phyloP scores from a whole-genome alignment of 371 early-diverging fungal genomes.

The Mortierella sp. region DNA sequence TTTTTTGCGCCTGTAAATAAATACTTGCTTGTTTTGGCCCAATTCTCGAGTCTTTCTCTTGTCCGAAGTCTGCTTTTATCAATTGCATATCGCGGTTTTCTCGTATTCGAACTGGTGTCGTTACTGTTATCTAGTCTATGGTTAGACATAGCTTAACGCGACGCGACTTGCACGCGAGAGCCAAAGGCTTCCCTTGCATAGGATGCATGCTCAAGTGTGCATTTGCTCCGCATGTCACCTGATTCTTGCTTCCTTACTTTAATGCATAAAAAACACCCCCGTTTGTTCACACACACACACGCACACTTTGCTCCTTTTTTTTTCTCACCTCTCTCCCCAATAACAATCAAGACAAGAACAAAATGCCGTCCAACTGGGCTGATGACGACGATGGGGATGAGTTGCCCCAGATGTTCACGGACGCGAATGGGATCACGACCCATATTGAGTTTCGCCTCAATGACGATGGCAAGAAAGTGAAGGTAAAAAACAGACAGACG shows the following conservation, averaged over 20 bases:
- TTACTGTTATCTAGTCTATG: too few relatives aligned
- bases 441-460: conserved; percentile 82
- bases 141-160: too few relatives aligned
- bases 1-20: background rate
- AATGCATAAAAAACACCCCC: background rate
- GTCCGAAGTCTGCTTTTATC: background rate
- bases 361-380: conserved; percentile 66
- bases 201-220: background rate
- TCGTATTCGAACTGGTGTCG: too few relatives aligned
- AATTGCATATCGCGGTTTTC: too few relatives aligned
- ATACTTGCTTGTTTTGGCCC: background rate
- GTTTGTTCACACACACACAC: background rate
- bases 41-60: background rate
- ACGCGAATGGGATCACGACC: conserved; percentile 85
- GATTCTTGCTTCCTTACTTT: background rate
- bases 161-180: too few relatives aligned
- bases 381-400: conserved; percentile 73
- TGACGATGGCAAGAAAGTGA: conserved; percentile 89
- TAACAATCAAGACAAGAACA: background rate
- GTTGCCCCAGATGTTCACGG: conserved; percentile 67
- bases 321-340: background rate
- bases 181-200: background rate
- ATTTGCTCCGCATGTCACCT: conserved; percentile 9
- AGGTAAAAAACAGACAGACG: conserved; percentile 58
- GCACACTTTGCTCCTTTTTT: background rate